A percentile compares a stretch with the other conserved stretches of the same genome.
Conservation (phyloP, 129 eudicot genomes). For the Arctium lappa region DNA sequence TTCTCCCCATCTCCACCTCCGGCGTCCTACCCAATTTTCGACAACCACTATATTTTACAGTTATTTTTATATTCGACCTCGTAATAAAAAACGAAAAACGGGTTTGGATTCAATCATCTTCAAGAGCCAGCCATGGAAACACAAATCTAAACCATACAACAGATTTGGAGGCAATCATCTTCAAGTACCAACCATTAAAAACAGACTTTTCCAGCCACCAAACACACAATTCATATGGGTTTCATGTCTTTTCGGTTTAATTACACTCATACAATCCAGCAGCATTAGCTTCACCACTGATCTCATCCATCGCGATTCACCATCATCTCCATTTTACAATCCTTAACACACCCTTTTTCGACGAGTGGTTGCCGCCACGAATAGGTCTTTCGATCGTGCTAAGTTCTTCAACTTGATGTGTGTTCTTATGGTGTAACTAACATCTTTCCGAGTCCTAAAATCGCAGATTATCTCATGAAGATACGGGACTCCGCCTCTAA, state of each 20-base stretch:
- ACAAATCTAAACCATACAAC: too few relatives aligned
- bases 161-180: too few relatives aligned
- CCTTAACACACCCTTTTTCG: constrained; percentile 19
- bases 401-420: constrained; percentile 17
- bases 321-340: constrained; percentile 32
- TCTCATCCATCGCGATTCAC: constrained; percentile 37
- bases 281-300: constrained; percentile 31
- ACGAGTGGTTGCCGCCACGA: constrained; percentile 19
- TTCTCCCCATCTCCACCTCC: too few relatives aligned
- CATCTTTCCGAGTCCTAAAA: constrained; percentile 19
- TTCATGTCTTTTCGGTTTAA: background rate
- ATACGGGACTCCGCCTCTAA: constrained; percentile 35
- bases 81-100: too few relatives aligned
- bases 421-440: constrained; percentile 13
- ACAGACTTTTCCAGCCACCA: too few relatives aligned
- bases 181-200: too few relatives aligned
- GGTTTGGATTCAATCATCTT: too few relatives aligned
- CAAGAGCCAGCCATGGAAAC: too few relatives aligned
- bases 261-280: background rate
- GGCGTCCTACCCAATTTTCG: too few relatives aligned
- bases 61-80: too few relatives aligned
- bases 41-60: too few relatives aligned
- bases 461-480: constrained; percentile 37
- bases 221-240: background rate
- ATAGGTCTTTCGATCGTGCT: constrained; percentile 25